Evolutionary conservation across 441 rosid genomes (phyloP).

Genomic region (Adansonia madagascariensis): DNA sequence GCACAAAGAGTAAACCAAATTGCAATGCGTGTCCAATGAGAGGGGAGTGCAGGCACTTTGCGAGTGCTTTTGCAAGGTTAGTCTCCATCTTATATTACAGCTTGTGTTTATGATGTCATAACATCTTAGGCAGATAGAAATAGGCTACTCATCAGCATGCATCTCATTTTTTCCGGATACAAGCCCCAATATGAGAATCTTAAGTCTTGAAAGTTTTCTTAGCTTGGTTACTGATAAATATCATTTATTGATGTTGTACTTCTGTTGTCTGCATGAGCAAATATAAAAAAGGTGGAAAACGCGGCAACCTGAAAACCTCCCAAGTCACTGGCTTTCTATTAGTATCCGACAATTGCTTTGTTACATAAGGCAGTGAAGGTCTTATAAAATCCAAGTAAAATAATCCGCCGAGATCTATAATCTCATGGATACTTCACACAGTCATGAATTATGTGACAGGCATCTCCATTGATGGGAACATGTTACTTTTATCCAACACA

Average conservation of each 20-base stretch:
- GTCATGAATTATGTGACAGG: constrained; percentile 20
- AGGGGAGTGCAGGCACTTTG: constrained; percentile 97
- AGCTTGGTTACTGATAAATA: not conserved
- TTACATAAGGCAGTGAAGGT: not conserved
- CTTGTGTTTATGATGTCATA: constrained; percentile 16
- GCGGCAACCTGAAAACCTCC: not conserved
- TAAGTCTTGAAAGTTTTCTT: not conserved
- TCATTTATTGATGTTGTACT: not conserved
- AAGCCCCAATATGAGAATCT: not conserved
- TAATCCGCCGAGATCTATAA: constrained; percentile 9
- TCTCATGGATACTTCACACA: not conserved
- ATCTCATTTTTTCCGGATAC: not conserved
- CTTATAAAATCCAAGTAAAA: constrained; percentile 17
- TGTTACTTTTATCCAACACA: not conserved
- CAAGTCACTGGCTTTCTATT: not conserved
- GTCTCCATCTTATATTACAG: constrained; percentile 22
- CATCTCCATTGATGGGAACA: constrained; percentile 3
- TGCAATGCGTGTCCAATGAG: constrained; percentile 99
- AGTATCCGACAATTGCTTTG: not conserved
- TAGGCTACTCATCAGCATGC: not conserved
- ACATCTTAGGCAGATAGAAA: not conserved
- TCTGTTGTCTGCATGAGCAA: not conserved
- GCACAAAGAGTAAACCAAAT: constrained; percentile 90
- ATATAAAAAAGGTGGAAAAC: not conserved
- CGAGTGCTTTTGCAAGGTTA: constrained; percentile 98